phyloP scores from a whole-genome alignment of 192 early-diverging fungal species.

The Backusella tuberculispora region DNA sequence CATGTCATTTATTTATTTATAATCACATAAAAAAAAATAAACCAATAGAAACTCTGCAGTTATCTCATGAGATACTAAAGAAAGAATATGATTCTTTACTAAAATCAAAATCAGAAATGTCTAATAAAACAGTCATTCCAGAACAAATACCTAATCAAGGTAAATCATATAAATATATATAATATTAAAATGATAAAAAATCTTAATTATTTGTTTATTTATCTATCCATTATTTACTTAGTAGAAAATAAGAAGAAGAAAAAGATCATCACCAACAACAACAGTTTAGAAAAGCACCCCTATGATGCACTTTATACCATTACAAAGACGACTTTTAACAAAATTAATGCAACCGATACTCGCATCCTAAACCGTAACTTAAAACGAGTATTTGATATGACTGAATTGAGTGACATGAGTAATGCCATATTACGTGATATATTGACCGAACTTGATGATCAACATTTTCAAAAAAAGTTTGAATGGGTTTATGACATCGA shows the following conservation, averaged over 20 bases:
- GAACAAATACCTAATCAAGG: neutral
- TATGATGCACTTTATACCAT: conserved; percentile 9
- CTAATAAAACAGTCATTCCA: neutral
- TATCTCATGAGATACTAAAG: conserved; percentile 11
- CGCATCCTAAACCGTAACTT: conserved; percentile 55
- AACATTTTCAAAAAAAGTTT: conserved; percentile 45
- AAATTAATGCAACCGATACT: conserved; percentile 54
- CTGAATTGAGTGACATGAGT: conserved; percentile 55
- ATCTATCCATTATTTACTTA: neutral
- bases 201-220: too few species aligned
- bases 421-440: conserved; percentile 60
- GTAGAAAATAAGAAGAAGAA: neutral
- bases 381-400: conserved; percentile 59
- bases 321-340: neutral
- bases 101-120: neutral
- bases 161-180: too few species aligned
- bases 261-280: neutral
- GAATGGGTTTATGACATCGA: conserved; percentile 44
- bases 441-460: conserved; percentile 47
- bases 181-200: too few species aligned
- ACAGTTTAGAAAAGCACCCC: conserved; percentile 1
- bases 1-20: too few species aligned
- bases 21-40: too few species aligned
- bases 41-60: conserved; percentile 7
- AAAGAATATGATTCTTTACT: conserved; percentile 18